A percentile compares a stretch with the other conserved stretches of the same genome.
phyloP scores from a whole-genome alignment of 495 filamentous ascomycete genomes.

The Recurvomyces mirabilis region DNA sequence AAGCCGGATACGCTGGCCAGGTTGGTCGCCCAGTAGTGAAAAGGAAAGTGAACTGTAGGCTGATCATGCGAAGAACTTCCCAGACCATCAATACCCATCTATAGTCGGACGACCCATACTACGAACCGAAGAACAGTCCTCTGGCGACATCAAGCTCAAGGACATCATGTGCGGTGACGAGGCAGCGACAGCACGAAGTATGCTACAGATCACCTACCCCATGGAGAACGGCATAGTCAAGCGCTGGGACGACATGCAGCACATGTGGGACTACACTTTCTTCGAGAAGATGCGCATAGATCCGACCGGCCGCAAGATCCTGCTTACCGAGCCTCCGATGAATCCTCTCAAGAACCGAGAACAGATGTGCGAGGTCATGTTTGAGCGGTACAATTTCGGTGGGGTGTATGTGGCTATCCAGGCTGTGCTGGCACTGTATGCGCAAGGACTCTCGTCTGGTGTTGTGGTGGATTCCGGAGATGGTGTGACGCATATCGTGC shows the following conservation, averaged over 20 bases:
- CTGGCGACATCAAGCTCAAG: constrained; percentile 71
- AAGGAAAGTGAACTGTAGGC: not conserved
- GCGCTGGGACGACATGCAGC: constrained; percentile 99
- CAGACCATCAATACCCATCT: constrained; percentile 94
- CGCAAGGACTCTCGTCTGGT: constrained; percentile 90
- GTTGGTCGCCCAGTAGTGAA: constrained; percentile 34
- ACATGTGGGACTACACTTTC: constrained; percentile 98
- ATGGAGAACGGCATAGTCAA: constrained; percentile 99
- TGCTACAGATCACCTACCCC: constrained; percentile 96
- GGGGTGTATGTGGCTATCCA: constrained; percentile 98
- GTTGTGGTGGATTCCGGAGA: constrained; percentile 98
- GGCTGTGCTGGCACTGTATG: constrained; percentile 92
- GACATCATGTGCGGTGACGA: constrained; percentile 99
- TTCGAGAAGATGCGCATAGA: constrained; percentile 92
- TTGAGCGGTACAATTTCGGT: constrained; percentile 90
- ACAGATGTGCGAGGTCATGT: constrained; percentile 97
- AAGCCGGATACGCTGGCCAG: constrained; percentile 93
- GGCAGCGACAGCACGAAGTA: constrained; percentile 84
- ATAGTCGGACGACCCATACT: constrained; percentile 97
- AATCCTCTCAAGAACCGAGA: constrained; percentile 93
- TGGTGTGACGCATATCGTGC: constrained; percentile 96
- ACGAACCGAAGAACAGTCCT: constrained; percentile 75
- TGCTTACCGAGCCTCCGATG: constrained; percentile 95
- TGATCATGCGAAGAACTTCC: constrained; percentile 63
- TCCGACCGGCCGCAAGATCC: constrained; percentile 85